Base-by-base conservation (phyloP, 192 early-diverging fungal species). In the Entrophospora sp. region DNA sequence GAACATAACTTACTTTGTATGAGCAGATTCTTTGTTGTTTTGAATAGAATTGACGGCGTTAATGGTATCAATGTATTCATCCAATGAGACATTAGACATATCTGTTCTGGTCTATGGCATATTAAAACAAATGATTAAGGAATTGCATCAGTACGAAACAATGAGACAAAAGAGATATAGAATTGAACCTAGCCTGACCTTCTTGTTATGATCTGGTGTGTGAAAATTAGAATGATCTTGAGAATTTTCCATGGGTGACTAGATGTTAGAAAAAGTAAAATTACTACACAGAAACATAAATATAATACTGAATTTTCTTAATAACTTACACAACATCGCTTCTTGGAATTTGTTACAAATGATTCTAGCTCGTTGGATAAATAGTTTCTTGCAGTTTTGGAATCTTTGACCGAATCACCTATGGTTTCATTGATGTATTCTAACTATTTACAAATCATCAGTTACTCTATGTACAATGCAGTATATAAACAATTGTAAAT, bases 1-100 rank as follows among this genome's bases (percentile, higher is more conserved):
- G 31, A 64, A n/a, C 1, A 49, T 56, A 56, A 36, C 53, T 56
- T 64, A 64, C 44, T 49, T 32, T 0, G 62, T 64, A n/a, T 45
- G 30, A 1, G 44, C 62, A 36, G 62, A 32, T 31, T 44, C n/a
- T 27, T 64, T 64, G 22, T 64, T 24, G 9, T 48, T 0, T 44
- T 49, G 44, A n/a, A 64, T 40, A 51, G 62, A 34, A 2, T 64
- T 49, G 28, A 64, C 25, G 13, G 62, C 62, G n/a, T 35, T 49
- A 64, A 64, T 32, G 49, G 34, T 24, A 35, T 31, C 34, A 49
- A 20, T 49, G 27, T 64, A 64, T 49, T 45, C 62, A 35, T 51
- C 44, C 2, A 56, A 56, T 36, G 28, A 56, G 0, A 56, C 16
- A 32, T 56, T 36, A 56, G 9, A 48, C 18, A 24, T 48, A 48